phyloP scores from a whole-genome alignment of 75 land plant genomes.

The Sequoia sempervirens region DNA sequence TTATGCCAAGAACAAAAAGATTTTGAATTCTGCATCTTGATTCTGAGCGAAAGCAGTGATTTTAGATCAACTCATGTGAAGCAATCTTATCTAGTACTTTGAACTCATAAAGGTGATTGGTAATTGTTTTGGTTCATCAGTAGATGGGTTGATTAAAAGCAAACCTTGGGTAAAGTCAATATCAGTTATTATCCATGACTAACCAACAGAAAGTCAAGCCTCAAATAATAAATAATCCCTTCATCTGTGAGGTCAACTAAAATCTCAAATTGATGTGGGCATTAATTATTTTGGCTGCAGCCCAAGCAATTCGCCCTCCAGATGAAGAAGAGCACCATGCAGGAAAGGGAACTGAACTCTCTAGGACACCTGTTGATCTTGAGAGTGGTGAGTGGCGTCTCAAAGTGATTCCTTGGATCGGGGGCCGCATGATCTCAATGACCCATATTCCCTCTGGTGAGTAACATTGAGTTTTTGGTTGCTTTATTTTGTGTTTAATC shows the following conservation, averaged over 20 bases:
- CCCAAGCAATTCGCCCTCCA: slow-evolving; percentile 34
- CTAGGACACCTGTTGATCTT: slow-evolving; percentile 58
- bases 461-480: not conserved
- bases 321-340: slow-evolving; percentile 42
- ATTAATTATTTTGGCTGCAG: slow-evolving; percentile 30
- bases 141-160: not conserved
- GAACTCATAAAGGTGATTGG: not conserved
- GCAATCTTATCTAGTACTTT: not conserved
- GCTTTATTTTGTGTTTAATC: not conserved
- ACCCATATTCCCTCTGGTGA: slow-evolving; percentile 72
- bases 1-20: not conserved
- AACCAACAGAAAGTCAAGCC: not conserved
- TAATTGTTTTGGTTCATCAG: not conserved
- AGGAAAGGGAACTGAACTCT: slow-evolving; percentile 57
- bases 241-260: not conserved
- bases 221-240: not conserved
- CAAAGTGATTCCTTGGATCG: slow-evolving; percentile 93
- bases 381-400: slow-evolving; percentile 56
- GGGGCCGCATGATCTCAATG: slow-evolving; percentile 94
- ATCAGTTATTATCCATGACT: not conserved
- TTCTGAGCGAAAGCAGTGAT: not conserved
- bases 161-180: not conserved
- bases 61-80: not conserved
- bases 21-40: not conserved
- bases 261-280: not conserved